Evolutionary conservation across 106 monocot species (phyloP).

Genomic region (Xerophyta viscosa): DNA sequence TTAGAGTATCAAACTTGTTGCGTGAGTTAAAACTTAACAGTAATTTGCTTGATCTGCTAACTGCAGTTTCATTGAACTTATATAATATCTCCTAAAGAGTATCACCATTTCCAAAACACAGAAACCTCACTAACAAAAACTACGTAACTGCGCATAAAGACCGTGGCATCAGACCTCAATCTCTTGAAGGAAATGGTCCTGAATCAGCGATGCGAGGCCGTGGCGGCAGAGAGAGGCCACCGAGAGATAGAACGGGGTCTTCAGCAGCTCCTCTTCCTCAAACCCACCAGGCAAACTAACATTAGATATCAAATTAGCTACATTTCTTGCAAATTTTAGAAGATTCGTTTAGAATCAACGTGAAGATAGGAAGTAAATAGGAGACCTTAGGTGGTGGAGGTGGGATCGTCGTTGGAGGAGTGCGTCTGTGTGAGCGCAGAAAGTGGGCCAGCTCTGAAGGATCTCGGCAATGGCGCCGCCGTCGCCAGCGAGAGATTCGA

Average conservation of each 20-base stretch:
- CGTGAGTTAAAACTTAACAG: no score
- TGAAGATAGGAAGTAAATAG: not conserved
- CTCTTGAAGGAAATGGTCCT: slow-evolving; percentile 61
- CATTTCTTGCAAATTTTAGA: no score
- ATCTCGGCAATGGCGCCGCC: slow-evolving; percentile 33
- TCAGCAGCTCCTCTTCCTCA: slow-evolving; percentile 16
- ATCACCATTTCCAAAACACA: not conserved
- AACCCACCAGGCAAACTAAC: not conserved
- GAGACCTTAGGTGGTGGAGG: not conserved
- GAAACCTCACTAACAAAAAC: not conserved
- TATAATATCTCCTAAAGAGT: no score
- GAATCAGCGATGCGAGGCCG: slow-evolving; percentile 38
- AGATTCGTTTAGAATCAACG: no score
- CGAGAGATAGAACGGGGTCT: slow-evolving; percentile 12
- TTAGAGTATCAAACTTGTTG: no score
- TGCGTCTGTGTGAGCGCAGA: slow-evolving; percentile 36
- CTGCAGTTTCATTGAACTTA: no score
- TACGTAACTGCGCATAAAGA: not conserved
- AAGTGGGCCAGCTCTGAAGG: slow-evolving; percentile 39
- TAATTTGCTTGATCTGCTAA: no score
- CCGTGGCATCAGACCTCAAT: slow-evolving; percentile 34
- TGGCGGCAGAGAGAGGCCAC: slow-evolving; percentile 34
- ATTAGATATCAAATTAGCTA: no score
- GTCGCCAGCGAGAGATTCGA: slow-evolving; percentile 20
- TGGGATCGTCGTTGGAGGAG: slow-evolving; percentile 15